A percentile compares a stretch with the other conserved stretches of the same genome.
Conservation (phyloP, 2,329 filamentous ascomycete species). For the Alternaria triticina region DNA sequence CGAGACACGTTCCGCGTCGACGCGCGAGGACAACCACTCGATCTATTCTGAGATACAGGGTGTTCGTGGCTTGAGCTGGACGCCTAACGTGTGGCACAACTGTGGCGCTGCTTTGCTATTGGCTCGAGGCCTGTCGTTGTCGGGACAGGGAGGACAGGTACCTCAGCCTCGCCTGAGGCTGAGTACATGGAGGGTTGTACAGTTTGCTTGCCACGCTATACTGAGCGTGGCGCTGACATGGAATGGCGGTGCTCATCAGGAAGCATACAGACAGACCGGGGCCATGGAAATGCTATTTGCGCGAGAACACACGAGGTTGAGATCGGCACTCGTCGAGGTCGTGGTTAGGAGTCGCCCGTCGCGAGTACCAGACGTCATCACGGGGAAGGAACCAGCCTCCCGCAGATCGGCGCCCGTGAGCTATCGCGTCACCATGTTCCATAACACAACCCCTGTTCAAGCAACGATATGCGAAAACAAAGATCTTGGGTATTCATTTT, state of each 20-base stretch:
- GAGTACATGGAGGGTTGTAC: not conserved
- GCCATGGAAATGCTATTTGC: not conserved
- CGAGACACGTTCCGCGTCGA: not conserved
- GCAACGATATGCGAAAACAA: not conserved
- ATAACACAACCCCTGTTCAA: not conserved
- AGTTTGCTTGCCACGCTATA: not conserved
- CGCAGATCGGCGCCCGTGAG: not conserved
- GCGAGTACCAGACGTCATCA: not conserved
- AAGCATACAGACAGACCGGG: not conserved
- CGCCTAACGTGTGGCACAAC: slow-evolving; percentile 14
- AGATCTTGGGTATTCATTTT: not conserved
- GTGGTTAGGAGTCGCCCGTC: not conserved
- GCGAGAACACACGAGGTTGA: not conserved
- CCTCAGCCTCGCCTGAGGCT: slow-evolving; percentile 19
- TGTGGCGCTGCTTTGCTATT: slow-evolving; percentile 23
- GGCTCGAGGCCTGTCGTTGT: slow-evolving; percentile 11
- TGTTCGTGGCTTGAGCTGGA: slow-evolving; percentile 27
- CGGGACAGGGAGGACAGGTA: slow-evolving; percentile 2
- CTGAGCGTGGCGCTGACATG: slow-evolving; percentile 1
- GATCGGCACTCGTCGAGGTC: not conserved
- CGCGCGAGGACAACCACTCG: slow-evolving; percentile 1
- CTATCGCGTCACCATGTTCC: not conserved
- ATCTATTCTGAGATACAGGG: slow-evolving; percentile 27
- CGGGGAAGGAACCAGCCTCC: not conserved
- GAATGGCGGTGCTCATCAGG: slow-evolving; percentile 7